Evolutionary conservation across 148 eudicot genomes (phyloP).

Genomic region (Rhododendron simsii): DNA sequence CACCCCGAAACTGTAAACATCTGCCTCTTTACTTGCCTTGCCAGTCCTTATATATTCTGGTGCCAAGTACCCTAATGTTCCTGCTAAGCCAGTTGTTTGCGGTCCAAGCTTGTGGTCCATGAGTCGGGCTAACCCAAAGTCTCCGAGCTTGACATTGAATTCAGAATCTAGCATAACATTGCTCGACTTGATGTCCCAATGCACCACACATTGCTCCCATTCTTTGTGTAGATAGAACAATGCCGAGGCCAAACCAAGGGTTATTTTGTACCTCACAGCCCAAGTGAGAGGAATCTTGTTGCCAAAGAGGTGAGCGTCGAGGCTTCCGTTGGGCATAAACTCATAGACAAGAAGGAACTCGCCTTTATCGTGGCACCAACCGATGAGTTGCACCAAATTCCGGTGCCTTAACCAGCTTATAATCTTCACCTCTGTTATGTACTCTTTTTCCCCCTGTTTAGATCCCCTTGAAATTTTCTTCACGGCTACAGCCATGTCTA

Average conservation of each 20-base stretch:
- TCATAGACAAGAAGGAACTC: neutral
- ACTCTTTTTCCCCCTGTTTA: slow-evolving; percentile 23
- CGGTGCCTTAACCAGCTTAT: slow-evolving; percentile 12
- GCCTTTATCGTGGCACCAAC: neutral
- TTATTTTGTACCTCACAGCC: slow-evolving; percentile 37
- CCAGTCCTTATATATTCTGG: slow-evolving; percentile 41
- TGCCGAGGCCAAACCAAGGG: slow-evolving; percentile 1
- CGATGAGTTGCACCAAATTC: neutral
- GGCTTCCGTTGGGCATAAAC: slow-evolving; percentile 30
- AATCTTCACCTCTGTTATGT: slow-evolving; percentile 27
- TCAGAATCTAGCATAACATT: slow-evolving; percentile 56
- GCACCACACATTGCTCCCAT: slow-evolving; percentile 60
- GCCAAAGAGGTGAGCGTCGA: slow-evolving; percentile 38
- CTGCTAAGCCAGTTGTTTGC: slow-evolving; percentile 45
- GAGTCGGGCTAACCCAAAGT: slow-evolving; percentile 55
- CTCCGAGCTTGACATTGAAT: slow-evolving; percentile 54
- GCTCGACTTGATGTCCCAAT: slow-evolving; percentile 59
- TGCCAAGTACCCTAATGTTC: slow-evolving; percentile 52
- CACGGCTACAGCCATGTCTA: slow-evolving; percentile 15
- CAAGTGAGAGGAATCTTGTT: slow-evolving; percentile 24
- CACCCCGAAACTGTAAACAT: slow-evolving; percentile 51
- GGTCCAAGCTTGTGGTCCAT: slow-evolving; percentile 43
- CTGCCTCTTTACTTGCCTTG: slow-evolving; percentile 44
- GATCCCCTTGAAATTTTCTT: slow-evolving; percentile 26
- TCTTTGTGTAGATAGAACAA: slow-evolving; percentile 15